phyloP scores from a whole-genome alignment of 495 filamentous ascomycete species.

The Beverwykella pulmonaria region DNA sequence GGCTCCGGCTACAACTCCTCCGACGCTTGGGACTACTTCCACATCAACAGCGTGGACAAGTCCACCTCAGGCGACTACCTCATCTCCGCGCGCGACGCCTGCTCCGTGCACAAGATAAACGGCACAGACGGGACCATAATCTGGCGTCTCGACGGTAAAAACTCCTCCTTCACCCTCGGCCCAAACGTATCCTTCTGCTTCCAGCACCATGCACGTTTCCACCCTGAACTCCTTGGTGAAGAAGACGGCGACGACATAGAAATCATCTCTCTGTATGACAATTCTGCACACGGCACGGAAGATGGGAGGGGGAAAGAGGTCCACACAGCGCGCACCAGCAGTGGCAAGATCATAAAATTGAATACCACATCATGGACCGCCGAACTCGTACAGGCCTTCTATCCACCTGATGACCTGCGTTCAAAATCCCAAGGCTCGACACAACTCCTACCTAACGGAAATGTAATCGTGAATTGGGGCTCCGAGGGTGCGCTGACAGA shows the following conservation, averaged over 20 bases:
- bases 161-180: slow-evolving; percentile 52
- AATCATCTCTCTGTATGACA: slow-evolving; percentile 47
- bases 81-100: slow-evolving; percentile 51
- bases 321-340: slow-evolving; percentile 42
- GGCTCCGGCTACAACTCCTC: slow-evolving; percentile 49
- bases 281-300: slow-evolving; percentile 42
- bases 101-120: slow-evolving; percentile 47
- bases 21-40: slow-evolving; percentile 47
- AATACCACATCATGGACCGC: slow-evolving; percentile 49
- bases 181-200: slow-evolving; percentile 53
- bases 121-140: slow-evolving; percentile 45
- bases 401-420: slow-evolving; percentile 40
- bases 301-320: slow-evolving; percentile 29
- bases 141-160: slow-evolving; percentile 52
- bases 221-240: slow-evolving; percentile 8
- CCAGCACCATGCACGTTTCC: slow-evolving; percentile 59
- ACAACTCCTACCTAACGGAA: slow-evolving; percentile 51
- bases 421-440: slow-evolving; percentile 53
- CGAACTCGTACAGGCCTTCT: slow-evolving; percentile 46
- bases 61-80: slow-evolving; percentile 46
- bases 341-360: slow-evolving; percentile 52
- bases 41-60: slow-evolving; percentile 49
- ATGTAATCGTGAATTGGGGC: slow-evolving; percentile 56
- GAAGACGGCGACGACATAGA: slow-evolving; percentile 18
- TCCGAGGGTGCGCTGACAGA: slow-evolving; percentile 54